A percentile compares a stretch with the other conserved stretches of the same genome.
Evolutionary conservation across 2,329 filamentous ascomycete genomes (phyloP).

Genomic region (Phaeophleospora eucalypticola): DNA sequence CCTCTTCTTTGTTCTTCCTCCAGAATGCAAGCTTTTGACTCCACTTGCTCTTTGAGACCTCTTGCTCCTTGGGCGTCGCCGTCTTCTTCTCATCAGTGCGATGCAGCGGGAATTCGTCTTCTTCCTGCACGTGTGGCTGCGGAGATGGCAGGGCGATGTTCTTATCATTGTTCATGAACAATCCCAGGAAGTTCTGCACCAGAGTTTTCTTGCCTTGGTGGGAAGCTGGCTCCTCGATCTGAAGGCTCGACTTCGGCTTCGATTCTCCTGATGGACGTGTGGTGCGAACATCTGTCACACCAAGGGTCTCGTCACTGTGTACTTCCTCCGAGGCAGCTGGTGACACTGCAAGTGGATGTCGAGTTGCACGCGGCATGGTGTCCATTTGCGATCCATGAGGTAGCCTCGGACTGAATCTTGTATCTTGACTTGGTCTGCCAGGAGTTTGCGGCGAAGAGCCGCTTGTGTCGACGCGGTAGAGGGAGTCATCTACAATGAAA

Average conservation of each 20-base stretch:
- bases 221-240: conserved; percentile 31
- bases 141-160: conserved; percentile 41
- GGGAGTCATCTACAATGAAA: conserved; percentile 22
- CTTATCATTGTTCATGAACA: conserved; percentile 35
- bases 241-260: conserved; percentile 17
- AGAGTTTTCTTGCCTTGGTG: conserved; percentile 11
- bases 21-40: conserved; percentile 30
- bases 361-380: conserved; percentile 8
- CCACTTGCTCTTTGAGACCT: conserved; percentile 25
- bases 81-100: conserved; percentile 7
- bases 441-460: conserved; percentile 1
- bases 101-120: conserved; percentile 31
- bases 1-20: conserved; percentile 20
- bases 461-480: conserved; percentile 16
- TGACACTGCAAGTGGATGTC: conserved; percentile 10
- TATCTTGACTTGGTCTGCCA: not conserved
- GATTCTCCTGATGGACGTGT: conserved; percentile 24
- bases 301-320: conserved; percentile 15
- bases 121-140: conserved; percentile 37
- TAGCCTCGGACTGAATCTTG: not conserved
- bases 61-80: conserved; percentile 3
- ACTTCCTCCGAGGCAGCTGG: conserved; percentile 4
- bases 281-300: conserved; percentile 9
- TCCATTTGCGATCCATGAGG: conserved; percentile 4
- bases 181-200: conserved; percentile 15